Evolutionary conservation across 2,329 filamentous ascomycete species (phyloP), one percentile per base, ranked within the genome.

Genomic region (Malbranchea zuffiana): DNA sequence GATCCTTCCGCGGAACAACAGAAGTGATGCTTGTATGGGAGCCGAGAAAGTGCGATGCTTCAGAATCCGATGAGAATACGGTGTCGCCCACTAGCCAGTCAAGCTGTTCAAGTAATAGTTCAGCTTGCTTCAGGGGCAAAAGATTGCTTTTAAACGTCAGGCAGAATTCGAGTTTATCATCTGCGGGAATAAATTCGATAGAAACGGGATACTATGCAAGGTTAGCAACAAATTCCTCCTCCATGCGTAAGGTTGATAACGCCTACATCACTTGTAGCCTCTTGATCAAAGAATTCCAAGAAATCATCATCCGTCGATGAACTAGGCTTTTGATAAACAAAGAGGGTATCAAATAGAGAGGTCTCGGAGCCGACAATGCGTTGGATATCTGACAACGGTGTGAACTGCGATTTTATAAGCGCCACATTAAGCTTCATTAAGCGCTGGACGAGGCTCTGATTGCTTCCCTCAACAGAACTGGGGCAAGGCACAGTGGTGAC

Each of bases 401-500:
- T 74, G 47, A 80, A 79, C 44, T 90, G 83, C 50, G 85, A 66
- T 41, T 75, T 76, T 32, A 80, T 71, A 1, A 86, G 60, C 3
- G 66, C 60, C 0, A 72, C 67, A 50, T 82, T 87, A 32, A 73
- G 73, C 0, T 64, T 56, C 66, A 86, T 77, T 58, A 86, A 78
- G 10, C 65, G 59, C 4, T 67, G 47, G 3, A 92, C 53, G 6
- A 87, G 56, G 1, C 72, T 63, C 1, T 49, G 46, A 41, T 81
- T 80, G 0, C 68, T 71, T 0, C 66, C 52, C 1, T 54, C 52
- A 12, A 80, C 68, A 15, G 65, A 55, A n/a, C 74, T 72, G 7
- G 78, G 56, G 1, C 90, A 69, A 0, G 88, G 88, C 2, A 94
- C 57, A 0, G 86, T 94, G 1, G 80, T 78, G 38, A 95, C 75